Evolutionary conservation across 1,139 yeast species (phyloP), one percentile per base, ranked within the genome.

Genomic region (Taphrina pruni): DNA sequence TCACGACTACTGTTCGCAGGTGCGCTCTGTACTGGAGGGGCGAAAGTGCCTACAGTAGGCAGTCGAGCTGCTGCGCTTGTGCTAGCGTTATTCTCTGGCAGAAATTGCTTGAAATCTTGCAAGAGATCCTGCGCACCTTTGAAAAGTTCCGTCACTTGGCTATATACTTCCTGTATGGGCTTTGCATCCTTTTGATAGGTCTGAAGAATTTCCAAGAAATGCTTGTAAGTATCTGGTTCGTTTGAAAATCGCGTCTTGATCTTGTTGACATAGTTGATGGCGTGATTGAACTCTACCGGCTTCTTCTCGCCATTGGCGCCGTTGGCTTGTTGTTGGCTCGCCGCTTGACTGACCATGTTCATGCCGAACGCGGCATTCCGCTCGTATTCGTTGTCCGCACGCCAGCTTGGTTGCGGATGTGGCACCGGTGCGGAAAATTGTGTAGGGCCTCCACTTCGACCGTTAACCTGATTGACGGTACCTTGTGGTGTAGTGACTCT

Each of bases 401-500:
- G 57, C 62, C 69, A 57, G 21, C 48, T 35, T 21, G 62, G 38
- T 41, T 48, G 35, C 55, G 76, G 78, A 1, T 73, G 57, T 14
- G 70, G 61, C 2, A 50, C 60, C 6, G 57, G 70, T 7, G 57
- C 68, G 11, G 67, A 60, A 36, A 65, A 65, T 7, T 52, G 58
- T 21, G 69, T 65, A 38, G 69, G 58, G 11, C 69, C 69, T 14
- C 69, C 64, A 51, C 48, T 51, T 7, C 52, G 57, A 8, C 69
- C 69, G 32, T 65, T 65, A 51, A 57, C 65, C 35, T 58, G 65
- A 32, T 88, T 85, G 6, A 95, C 88, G 11, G 96, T 88, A 1
- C 98, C 98, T 78, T 90, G 86, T 0, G 99, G 99, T 0, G 99
- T 94, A 0, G 97, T 92, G 12, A 94, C 99, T 72, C 93, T 85